phyloP scores from a whole-genome alignment of 2,329 filamentous ascomycete species.

The Dactylellina cionopaga region DNA sequence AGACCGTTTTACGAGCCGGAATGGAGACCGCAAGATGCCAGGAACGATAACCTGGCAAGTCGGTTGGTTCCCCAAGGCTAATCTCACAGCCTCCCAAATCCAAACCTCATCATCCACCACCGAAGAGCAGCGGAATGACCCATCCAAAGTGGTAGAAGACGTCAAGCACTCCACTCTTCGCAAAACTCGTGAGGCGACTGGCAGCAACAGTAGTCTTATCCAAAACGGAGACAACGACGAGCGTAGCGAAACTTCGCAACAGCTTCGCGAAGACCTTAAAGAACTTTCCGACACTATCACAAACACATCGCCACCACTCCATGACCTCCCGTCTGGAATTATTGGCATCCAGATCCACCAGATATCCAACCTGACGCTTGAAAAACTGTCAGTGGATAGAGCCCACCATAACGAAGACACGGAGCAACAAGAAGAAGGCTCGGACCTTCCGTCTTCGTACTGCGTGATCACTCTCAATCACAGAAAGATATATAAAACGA shows the following conservation, averaged over 20 bases:
- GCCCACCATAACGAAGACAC: constrained; percentile 61
- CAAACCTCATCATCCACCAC: constrained; percentile 5
- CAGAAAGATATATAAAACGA: constrained; percentile 73
- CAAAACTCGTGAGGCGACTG: constrained; percentile 75
- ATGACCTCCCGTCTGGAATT: constrained; percentile 72
- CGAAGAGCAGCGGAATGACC: constrained; percentile 10
- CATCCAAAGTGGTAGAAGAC: constrained; percentile 35
- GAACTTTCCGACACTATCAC: constrained; percentile 72
- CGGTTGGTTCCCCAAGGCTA: constrained; percentile 90
- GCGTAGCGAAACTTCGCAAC: constrained; percentile 75
- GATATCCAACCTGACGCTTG: constrained; percentile 71
- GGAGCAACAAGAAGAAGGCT: constrained; percentile 70
- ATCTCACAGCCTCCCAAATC: constrained; percentile 59
- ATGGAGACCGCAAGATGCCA: constrained; percentile 89
- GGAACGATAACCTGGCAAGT: constrained; percentile 96
- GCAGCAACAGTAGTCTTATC: too few species aligned
- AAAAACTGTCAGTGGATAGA: constrained; percentile 28
- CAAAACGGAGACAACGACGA: too few species aligned
- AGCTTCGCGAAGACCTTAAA: constrained; percentile 74
- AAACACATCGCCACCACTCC: constrained; percentile 72
- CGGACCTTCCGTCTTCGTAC: constrained; percentile 75
- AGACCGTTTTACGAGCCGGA: constrained; percentile 81
- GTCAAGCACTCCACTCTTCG: constrained; percentile 65
- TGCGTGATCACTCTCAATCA: constrained; percentile 80
- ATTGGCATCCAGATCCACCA: constrained; percentile 78